Evolutionary conservation across 116 monocot genomes (phyloP).

Genomic region (Cymodocea nodosa): DNA sequence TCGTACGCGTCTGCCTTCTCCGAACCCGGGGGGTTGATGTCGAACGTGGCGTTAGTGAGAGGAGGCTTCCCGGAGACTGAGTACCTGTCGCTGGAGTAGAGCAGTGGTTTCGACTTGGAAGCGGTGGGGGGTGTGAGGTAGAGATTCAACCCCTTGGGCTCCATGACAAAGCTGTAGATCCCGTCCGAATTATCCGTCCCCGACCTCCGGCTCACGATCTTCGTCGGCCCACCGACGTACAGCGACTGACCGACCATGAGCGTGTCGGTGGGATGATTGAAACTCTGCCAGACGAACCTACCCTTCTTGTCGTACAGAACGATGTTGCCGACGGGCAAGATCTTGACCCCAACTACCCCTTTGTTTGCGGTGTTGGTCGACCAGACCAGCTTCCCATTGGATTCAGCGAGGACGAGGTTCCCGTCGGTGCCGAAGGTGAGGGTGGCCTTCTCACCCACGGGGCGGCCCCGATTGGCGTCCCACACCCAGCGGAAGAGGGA

Average conservation of each 20-base stretch:
- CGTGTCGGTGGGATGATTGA: slow-evolving; percentile 58
- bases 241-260: slow-evolving; percentile 43
- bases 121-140: slow-evolving; percentile 1
- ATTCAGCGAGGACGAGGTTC: slow-evolving; percentile 47
- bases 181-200: slow-evolving; percentile 22
- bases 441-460: slow-evolving; percentile 54
- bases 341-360: slow-evolving; percentile 31
- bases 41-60: slow-evolving; percentile 10
- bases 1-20: slow-evolving; percentile 2
- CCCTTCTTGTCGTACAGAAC: slow-evolving; percentile 24
- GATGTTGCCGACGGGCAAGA: slow-evolving; percentile 37
- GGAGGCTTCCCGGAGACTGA: background rate
- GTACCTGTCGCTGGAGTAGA: slow-evolving; percentile 10
- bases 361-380: slow-evolving; percentile 34
- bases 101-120: background rate
- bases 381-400: slow-evolving; percentile 35
- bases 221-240: slow-evolving; percentile 11
- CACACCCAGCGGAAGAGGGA: slow-evolving; percentile 58
- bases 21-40: background rate
- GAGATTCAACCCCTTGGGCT: slow-evolving; percentile 10
- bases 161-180: slow-evolving; percentile 31
- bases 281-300: slow-evolving; percentile 44
- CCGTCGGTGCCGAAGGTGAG: slow-evolving; percentile 33
- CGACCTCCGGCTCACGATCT: slow-evolving; percentile 19
- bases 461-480: slow-evolving; percentile 44